Evolutionary conservation across 2,329 filamentous ascomycete genomes (phyloP).

Genomic region (Trichophaea hybrida): DNA sequence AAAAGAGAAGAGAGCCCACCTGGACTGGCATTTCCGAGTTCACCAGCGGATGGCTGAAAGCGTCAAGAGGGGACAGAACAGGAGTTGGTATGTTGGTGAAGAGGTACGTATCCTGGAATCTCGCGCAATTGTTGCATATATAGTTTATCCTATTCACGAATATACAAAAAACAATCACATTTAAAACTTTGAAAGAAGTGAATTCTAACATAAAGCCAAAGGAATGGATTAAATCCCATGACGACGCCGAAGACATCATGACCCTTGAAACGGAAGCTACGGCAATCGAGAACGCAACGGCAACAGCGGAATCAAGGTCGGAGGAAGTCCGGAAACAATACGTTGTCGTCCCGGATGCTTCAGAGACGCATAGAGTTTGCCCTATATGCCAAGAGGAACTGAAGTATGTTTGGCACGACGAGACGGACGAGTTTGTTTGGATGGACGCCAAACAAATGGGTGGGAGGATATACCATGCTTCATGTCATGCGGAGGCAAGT

Average conservation of each 20-base stretch:
- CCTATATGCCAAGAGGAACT: conserved; percentile 95
- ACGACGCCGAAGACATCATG: conserved; percentile 51
- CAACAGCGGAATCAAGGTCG: conserved; percentile 34
- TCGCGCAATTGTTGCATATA: not conserved
- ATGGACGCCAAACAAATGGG: conserved; percentile 71
- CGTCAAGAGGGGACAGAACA: conserved; percentile 71
- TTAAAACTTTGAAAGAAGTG: not conserved
- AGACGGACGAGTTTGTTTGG: conserved; percentile 94
- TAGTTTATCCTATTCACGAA: not conserved
- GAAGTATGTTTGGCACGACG: conserved; percentile 79
- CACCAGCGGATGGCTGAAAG: conserved; percentile 79
- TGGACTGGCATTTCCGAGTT: conserved; percentile 97
- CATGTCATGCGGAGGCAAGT: conserved; percentile 70
- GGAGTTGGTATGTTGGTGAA: conserved; percentile 91
- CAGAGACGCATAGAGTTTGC: conserved; percentile 62
- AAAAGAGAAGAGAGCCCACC: conserved; percentile 74
- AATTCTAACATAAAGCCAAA: conserved; percentile 29
- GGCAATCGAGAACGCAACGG: conserved; percentile 16
- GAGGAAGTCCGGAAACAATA: conserved; percentile 43
- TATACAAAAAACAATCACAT: not conserved
- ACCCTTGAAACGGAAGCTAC: conserved; percentile 27
- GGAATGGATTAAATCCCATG: conserved; percentile 82
- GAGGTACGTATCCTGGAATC: conserved; percentile 42
- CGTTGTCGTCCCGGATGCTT: conserved; percentile 66
- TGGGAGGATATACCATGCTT: conserved; percentile 72